These are phyloP conservation scores for Tremella yokohamensis DNA, from an alignment of 768 basidiomycete genomes.

Conservation along the genomic window DNA sequence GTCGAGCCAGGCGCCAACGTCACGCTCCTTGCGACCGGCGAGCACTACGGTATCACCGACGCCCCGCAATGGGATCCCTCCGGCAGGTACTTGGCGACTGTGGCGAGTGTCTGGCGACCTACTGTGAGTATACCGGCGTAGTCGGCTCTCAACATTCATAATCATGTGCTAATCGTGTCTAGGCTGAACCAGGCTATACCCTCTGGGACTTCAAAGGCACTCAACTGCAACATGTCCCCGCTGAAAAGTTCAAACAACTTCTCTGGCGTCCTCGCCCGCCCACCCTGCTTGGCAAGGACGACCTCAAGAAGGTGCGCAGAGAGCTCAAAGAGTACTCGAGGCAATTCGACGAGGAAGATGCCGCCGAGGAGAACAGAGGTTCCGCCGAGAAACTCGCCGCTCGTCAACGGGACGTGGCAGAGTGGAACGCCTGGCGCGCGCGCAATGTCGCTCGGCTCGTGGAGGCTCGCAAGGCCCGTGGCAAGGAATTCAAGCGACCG, in stretches of 20 bases:
- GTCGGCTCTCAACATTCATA: neutral
- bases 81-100: conserved; percentile 86
- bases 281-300: conserved; percentile 77
- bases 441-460: conserved; percentile 65
- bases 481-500: conserved; percentile 46
- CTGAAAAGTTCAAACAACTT: conserved; percentile 97
- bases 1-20: conserved; percentile 83
- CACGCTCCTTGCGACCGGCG: conserved; percentile 75
- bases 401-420: conserved; percentile 86
- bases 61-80: conserved; percentile 93
- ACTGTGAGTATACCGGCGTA: conserved; percentile 60
- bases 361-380: conserved; percentile 88
- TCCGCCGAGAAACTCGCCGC: conserved; percentile 88
- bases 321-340: conserved; percentile 89
- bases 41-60: conserved; percentile 96
- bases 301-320: conserved; percentile 78
- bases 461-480: conserved; percentile 57
- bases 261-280: conserved; percentile 96
- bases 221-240: conserved; percentile 73
- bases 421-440: conserved; percentile 97
- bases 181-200: conserved; percentile 95
- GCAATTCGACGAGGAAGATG: conserved; percentile 93
- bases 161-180: neutral
- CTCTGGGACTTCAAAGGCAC: conserved; percentile 99
- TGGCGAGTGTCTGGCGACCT: conserved; percentile 91